Conservation (phyloP, 352 stramenopile species). For the Phytophthora boehmeriae region DNA sequence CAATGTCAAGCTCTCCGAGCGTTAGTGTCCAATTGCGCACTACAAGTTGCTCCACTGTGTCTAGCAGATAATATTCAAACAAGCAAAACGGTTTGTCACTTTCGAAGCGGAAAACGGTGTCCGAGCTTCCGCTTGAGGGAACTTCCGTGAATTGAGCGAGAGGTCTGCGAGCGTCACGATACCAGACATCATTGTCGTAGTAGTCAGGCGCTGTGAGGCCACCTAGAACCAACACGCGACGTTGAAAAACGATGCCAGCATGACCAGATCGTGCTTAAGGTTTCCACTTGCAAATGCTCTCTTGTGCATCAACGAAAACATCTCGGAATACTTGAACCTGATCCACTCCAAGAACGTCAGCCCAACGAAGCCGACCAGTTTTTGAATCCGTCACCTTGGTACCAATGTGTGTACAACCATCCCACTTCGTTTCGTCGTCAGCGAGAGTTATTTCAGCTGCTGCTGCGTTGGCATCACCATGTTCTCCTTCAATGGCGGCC, state of each 20-base stretch:
- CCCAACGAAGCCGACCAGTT: conserved; percentile 58
- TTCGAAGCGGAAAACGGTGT: conserved; percentile 89
- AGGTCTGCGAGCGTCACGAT: conserved; percentile 61
- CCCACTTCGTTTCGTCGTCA: conserved; percentile 44
- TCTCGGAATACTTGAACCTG: conserved; percentile 69
- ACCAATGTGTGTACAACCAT: conserved; percentile 65
- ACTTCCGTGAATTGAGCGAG: conserved; percentile 57
- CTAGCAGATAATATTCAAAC: conserved; percentile 94
- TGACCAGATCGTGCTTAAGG: conserved; percentile 67
- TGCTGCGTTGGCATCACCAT: conserved; percentile 17
- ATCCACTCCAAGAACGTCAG: conserved; percentile 63
- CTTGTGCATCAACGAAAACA: conserved; percentile 67
- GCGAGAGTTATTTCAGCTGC: conserved; percentile 12
- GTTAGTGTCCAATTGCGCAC: conserved; percentile 78
- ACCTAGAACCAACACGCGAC: conserved; percentile 76
- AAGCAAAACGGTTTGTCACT: conserved; percentile 89
- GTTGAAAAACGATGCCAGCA: conserved; percentile 73
- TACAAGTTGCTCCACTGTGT: conserved; percentile 86
- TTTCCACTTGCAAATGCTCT: conserved; percentile 69
- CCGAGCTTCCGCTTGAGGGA: conserved; percentile 57
- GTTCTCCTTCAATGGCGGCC: conserved; percentile 39
- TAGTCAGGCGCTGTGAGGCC: conserved; percentile 65
- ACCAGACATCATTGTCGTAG: conserved; percentile 91
- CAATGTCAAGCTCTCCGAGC: conserved; percentile 48
- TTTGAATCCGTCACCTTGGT: conserved; percentile 39